Evolutionary conservation across 495 filamentous ascomycete species (phyloP).

Genomic region (Polyplosphaeria fusca): DNA sequence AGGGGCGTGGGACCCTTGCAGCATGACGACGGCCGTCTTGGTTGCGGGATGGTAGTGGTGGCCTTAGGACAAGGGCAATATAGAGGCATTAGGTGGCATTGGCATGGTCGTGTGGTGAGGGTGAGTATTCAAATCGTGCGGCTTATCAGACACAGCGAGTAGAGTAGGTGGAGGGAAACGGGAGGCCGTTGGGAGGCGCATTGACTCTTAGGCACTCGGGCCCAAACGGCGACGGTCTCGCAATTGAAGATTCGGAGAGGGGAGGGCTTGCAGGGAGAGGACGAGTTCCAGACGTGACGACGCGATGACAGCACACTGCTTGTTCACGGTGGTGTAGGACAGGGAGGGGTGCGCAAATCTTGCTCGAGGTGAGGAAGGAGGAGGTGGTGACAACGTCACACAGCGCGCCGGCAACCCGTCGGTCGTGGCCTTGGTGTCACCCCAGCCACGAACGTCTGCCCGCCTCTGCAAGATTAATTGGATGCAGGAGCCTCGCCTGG

Average conservation of each 20-base stretch:
- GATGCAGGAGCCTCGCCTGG: constrained; percentile 15
- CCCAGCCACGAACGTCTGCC: constrained; percentile 3
- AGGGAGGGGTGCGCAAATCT: neutral
- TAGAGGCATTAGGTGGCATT: neutral
- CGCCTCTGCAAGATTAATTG: constrained; percentile 1
- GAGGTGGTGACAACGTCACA: constrained; percentile 8
- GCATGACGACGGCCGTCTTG: neutral
- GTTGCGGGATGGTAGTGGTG: constrained; percentile 11
- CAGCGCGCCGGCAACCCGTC: neutral
- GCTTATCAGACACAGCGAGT: too few relatives aligned
- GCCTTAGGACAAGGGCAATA: neutral
- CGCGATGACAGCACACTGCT: neutral
- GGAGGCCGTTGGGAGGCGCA: constrained; percentile 1
- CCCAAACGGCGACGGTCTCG: constrained; percentile 28
- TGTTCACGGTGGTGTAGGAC: neutral
- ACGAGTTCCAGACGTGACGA: neutral
- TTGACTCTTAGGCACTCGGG: constrained; percentile 13
- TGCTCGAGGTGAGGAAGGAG: constrained; percentile 10
- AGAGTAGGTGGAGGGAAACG: too few relatives aligned
- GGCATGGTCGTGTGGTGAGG: neutral
- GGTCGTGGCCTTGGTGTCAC: constrained; percentile 22
- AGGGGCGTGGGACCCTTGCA: too few relatives aligned
- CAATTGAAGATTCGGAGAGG: constrained; percentile 20
- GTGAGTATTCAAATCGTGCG: too few relatives aligned
- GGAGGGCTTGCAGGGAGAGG: neutral